These are phyloP conservation scores for Buxus sempervirens DNA, from an alignment of 164 flowering plant species.

Conservation along the genomic window DNA sequence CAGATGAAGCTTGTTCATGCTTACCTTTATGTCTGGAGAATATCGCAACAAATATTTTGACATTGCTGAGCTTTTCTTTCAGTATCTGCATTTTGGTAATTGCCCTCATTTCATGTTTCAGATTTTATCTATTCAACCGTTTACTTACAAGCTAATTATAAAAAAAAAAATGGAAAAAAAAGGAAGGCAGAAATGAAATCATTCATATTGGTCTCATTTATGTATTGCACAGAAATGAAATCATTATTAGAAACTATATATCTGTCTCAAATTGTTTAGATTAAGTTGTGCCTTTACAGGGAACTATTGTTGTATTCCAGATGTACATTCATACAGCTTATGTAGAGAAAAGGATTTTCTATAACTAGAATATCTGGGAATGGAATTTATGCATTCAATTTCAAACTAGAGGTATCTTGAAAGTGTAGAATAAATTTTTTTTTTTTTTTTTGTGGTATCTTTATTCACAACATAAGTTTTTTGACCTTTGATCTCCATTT, in stretches of 20 bases:
- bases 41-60: constrained; percentile 73
- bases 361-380: neutral
- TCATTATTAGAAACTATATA: neutral
- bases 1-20: constrained; percentile 53
- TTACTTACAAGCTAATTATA: neutral
- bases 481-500: too few species aligned
- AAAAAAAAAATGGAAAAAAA: too few species aligned
- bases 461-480: too few species aligned
- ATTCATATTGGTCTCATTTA: neutral
- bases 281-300: neutral
- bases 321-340: neutral
- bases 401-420: neutral
- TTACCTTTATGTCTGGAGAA: constrained; percentile 59
- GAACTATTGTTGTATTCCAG: neutral
- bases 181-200: neutral
- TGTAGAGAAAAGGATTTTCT: neutral
- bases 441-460: too few species aligned
- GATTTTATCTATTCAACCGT: neutral
- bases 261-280: neutral
- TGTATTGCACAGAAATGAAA: neutral
- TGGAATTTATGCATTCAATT: neutral
- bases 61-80: constrained; percentile 77
- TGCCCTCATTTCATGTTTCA: neutral
- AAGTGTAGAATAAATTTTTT: too few species aligned
- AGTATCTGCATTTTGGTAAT: constrained; percentile 84